Base-by-base conservation (phyloP, 1,139 yeast genomes). In the Kodamaea sp. region DNA sequence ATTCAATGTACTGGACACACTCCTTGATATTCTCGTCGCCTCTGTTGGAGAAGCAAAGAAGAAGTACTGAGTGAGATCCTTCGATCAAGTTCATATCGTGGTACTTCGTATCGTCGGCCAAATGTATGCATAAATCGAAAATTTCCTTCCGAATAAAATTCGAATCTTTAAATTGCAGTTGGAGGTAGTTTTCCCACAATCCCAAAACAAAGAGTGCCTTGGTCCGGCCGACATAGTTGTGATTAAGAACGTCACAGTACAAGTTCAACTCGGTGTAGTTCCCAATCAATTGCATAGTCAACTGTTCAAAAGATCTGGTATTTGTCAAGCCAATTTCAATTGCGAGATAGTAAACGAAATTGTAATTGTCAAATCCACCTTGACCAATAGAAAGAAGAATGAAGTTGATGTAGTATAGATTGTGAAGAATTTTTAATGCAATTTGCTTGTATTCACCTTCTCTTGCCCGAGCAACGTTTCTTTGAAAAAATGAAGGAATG, bases 301-400 rank as follows among this genome's bases (percentile, higher is more conserved):
- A 50, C 4, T 50, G 44, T 40, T 75, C 76, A 19, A 72, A 63
- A 31, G 35, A 48, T 13, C 11, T 11, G 9, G 50, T 42, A 41
- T 51, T 63, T 53, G 42, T 66, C 35, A 47, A 74, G 28, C 35
- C 70, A 48, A 63, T 34, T 36, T 80, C 86, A 5, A 77, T 41
- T 12, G 78, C 56, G 4, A 79, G 58, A 30, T 73, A 66, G 45
- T 77, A 76, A n/a, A 81, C 78, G 53, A 80, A 83, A 47, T 80
- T 81, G 53, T 78, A 83, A 14, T 78, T 70, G 34, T 81, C 84
- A 52, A 84, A 83, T 1, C 88, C 88, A 1, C 86, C 83, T 25
- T 76, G 73, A 0, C 94, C 92, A 12, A 83, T 70, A 13, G 77
- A 66, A 24, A 76, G 68, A 10, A 82, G 55, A 5, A 83, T 66